Conservation (phyloP, 2,329 filamentous ascomycete genomes). For the Pseudopyrenochaeta lycopersici region DNA sequence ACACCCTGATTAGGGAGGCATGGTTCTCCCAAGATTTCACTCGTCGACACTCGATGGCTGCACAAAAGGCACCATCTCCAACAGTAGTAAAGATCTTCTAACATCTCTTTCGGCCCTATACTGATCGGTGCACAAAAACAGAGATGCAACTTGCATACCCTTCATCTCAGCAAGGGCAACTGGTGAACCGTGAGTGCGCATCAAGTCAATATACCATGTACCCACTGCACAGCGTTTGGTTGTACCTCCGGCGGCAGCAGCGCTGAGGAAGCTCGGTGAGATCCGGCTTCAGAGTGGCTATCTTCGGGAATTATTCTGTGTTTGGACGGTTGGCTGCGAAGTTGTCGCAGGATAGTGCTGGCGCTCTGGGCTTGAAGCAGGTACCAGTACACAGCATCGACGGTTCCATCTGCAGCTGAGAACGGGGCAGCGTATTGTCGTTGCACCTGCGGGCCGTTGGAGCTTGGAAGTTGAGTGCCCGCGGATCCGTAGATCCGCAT, state of each 20-base stretch:
- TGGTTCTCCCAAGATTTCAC: background rate
- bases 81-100: background rate
- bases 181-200: conserved; percentile 5
- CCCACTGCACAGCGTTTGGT: conserved; percentile 1
- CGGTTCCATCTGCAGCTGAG: conserved; percentile 1
- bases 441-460: conserved; percentile 10
- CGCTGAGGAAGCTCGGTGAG: conserved; percentile 2
- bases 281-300: background rate
- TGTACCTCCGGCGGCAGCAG: conserved; percentile 2
- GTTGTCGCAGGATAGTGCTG: background rate
- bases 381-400: conserved; percentile 10
- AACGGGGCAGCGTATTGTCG: conserved; percentile 3
- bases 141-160: conserved; percentile 1
- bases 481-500: background rate
- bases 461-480: conserved; percentile 7
- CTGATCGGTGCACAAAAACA: background rate
- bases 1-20: background rate
- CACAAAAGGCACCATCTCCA: background rate
- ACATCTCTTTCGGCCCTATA: background rate
- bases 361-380: conserved; percentile 7
- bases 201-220: conserved; percentile 4
- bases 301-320: background rate
- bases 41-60: background rate
- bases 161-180: conserved; percentile 6
- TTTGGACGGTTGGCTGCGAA: background rate